Percentiles rank a stretch among this genome's conserved stretches.
phyloP scores from a whole-genome alignment of 805 yeast species.

The Lachancea nothofagi region DNA sequence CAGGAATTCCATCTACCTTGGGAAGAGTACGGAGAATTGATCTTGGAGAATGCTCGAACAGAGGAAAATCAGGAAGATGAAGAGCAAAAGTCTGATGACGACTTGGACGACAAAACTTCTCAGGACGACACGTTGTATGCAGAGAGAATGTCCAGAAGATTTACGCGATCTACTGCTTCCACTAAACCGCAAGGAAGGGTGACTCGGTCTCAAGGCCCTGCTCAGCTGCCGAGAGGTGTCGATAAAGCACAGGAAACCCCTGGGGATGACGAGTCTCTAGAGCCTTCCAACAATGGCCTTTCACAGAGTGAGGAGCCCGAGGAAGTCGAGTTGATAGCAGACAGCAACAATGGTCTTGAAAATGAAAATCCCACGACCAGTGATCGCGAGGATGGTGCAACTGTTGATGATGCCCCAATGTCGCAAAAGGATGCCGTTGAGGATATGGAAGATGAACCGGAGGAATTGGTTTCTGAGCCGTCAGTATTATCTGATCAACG shows the following conservation, averaged over 20 bases:
- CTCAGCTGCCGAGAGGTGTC: slow-evolving; percentile 1
- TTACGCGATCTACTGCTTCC: slow-evolving; percentile 3
- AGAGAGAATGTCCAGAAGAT: not conserved
- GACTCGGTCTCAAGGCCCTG: slow-evolving; percentile 11
- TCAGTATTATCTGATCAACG: not conserved
- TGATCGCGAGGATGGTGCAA: no score
- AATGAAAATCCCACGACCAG: no score
- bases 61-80: slow-evolving; percentile 7
- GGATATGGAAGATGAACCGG: no score
- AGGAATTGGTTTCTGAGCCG: no score
- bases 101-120: not conserved
- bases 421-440: no score
- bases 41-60: slow-evolving; percentile 34
- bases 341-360: no score
- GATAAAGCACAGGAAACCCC: slow-evolving; percentile 5
- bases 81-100: slow-evolving; percentile 1
- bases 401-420: no score
- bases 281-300: no score
- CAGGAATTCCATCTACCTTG: slow-evolving; percentile 39
- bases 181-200: not conserved
- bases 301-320: no score
- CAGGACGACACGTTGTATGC: not conserved
- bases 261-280: not conserved
- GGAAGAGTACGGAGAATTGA: slow-evolving; percentile 41
- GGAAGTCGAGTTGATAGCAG: no score